Conservation (phyloP, 768 basidiomycete genomes). For the Rhizopogon vinicolor region DNA sequence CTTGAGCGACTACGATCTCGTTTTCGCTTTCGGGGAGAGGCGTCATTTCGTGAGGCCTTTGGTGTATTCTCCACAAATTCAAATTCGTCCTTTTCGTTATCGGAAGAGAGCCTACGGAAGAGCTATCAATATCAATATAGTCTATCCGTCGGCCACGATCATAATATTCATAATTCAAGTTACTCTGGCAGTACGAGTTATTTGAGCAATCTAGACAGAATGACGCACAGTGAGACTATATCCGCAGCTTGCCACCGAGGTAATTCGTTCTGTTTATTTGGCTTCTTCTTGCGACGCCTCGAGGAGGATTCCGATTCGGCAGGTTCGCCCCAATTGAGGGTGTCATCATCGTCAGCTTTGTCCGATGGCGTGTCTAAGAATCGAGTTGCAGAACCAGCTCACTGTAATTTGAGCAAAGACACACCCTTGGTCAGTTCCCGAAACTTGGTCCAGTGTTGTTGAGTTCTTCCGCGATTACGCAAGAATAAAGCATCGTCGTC, state of each 20-base stretch:
- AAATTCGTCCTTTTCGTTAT: conserved; percentile 43
- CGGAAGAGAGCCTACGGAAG: conserved; percentile 28
- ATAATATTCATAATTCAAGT: neutral
- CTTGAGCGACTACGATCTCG: conserved; percentile 55
- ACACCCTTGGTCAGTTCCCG: conserved; percentile 54
- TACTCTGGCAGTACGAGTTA: neutral
- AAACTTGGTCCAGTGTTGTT: conserved; percentile 55
- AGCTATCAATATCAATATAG: conserved; percentile 1
- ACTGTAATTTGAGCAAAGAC: neutral
- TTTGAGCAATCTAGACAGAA: neutral
- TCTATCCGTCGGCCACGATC: neutral
- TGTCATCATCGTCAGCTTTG: conserved; percentile 15
- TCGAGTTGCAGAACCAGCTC: neutral
- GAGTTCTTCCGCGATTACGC: conserved; percentile 55
- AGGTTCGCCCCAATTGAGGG: conserved; percentile 13
- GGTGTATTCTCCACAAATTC: conserved; percentile 36
- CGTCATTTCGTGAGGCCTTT: conserved; percentile 2
- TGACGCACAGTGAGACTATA: conserved; percentile 37
- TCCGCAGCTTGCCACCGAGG: conserved; percentile 42
- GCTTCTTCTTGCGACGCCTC: conserved; percentile 36
- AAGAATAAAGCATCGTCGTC: conserved; percentile 72
- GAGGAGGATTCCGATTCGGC: conserved; percentile 13
- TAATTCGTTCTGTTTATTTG: conserved; percentile 20
- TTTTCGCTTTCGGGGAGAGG: conserved; percentile 37
- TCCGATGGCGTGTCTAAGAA: conserved; percentile 18